These are phyloP conservation scores for Fraxinus sp. DNA, from an alignment of 305 asterid genomes.

Conservation along the genomic window DNA sequence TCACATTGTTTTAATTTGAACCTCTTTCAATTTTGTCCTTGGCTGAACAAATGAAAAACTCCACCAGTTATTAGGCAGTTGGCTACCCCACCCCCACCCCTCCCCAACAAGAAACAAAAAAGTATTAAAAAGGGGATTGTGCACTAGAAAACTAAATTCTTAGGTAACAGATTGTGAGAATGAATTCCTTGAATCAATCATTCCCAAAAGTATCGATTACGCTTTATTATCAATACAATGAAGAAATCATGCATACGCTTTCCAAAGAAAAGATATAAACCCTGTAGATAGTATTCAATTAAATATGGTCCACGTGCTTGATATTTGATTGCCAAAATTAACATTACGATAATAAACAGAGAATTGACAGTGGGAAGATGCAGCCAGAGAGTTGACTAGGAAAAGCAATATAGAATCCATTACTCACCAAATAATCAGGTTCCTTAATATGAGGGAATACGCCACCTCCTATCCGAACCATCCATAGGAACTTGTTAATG, in stretches of 20 bases:
- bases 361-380: background rate
- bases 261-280: background rate
- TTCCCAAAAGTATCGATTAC: background rate
- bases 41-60: background rate
- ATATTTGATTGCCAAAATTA: constrained; percentile 3
- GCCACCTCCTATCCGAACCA: constrained; percentile 99
- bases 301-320: background rate
- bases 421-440: constrained; percentile 90
- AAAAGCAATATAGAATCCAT: constrained; percentile 9
- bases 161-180: background rate
- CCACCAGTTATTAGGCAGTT: background rate
- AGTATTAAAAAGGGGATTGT: background rate
- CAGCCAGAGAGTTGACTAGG: background rate
- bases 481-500: constrained; percentile 96
- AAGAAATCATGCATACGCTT: background rate
- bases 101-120: background rate
- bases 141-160: background rate
- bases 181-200: background rate
- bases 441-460: constrained; percentile 98
- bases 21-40: background rate
- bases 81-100: background rate
- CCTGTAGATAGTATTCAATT: background rate
- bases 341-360: background rate
- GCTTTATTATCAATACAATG: background rate
- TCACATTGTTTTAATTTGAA: background rate